Evolutionary conservation across 768 basidiomycete genomes (phyloP).

Genomic region (Termitomyces sp.): DNA sequence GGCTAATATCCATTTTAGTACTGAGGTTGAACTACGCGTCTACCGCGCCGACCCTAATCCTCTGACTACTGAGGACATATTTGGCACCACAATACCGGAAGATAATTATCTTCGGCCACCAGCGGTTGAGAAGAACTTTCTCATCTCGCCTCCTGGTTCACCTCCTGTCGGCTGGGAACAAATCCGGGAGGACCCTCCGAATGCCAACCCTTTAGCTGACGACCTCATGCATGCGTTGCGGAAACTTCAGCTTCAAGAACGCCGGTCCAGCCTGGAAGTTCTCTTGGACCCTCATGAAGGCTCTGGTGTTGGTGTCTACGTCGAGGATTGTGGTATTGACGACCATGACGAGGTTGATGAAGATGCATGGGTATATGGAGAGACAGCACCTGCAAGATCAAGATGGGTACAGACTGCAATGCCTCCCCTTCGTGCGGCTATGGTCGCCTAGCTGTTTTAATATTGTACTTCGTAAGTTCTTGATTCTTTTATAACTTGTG

Average conservation of each 20-base stretch:
- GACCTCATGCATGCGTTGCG: slow-evolving; percentile 80
- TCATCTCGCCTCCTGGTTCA: slow-evolving; percentile 96
- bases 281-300: slow-evolving; percentile 65
- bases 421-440: slow-evolving; percentile 39
- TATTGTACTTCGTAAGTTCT: slow-evolving; percentile 12
- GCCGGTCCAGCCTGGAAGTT: slow-evolving; percentile 40
- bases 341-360: slow-evolving; percentile 35
- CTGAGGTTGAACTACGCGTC: slow-evolving; percentile 50
- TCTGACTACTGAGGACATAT: slow-evolving; percentile 31
- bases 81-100: slow-evolving; percentile 26
- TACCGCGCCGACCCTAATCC: slow-evolving; percentile 73
- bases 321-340: slow-evolving; percentile 60
- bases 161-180: slow-evolving; percentile 98
- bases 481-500: not conserved
- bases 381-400: slow-evolving; percentile 43
- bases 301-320: slow-evolving; percentile 70
- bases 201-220: slow-evolving; percentile 73
- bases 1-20: slow-evolving; percentile 25
- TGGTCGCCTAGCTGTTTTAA: slow-evolving; percentile 17
- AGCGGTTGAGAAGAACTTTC: slow-evolving; percentile 82
- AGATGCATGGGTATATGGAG: slow-evolving; percentile 61
- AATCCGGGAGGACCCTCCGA: slow-evolving; percentile 86
- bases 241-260: slow-evolving; percentile 55
- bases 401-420: slow-evolving; percentile 53
- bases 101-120: slow-evolving; percentile 73